phyloP scores from a whole-genome alignment of 108 stramenopile species.

The Nannochloropsis granulata region DNA sequence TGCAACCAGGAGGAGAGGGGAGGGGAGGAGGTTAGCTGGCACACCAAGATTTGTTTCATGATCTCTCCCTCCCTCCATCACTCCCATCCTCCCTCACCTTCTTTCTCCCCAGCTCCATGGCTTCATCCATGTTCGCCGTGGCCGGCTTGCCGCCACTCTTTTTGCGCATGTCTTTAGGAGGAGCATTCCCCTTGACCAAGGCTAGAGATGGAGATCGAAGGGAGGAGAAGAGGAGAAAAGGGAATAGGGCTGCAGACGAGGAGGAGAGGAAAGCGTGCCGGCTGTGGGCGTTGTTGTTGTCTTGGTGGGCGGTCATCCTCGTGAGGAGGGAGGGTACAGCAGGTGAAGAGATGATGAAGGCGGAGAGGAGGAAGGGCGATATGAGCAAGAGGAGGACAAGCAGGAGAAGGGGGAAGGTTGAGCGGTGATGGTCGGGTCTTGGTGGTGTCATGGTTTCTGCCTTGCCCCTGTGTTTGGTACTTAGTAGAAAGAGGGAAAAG shows the following conservation, averaged over 20 bases:
- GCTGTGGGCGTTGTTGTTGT: neutral
- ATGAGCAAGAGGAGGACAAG: neutral
- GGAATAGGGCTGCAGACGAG: neutral
- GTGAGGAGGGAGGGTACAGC: neutral
- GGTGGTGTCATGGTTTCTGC: too few species aligned
- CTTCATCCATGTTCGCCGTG: neutral
- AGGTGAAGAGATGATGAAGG: neutral
- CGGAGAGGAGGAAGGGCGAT: neutral
- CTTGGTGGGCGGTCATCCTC: neutral
- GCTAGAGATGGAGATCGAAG: neutral
- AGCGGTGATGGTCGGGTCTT: neutral
- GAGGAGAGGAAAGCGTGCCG: neutral
- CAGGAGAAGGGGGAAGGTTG: neutral
- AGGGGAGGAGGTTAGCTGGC: neutral
- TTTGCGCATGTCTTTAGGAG: neutral
- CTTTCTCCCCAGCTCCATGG: neutral
- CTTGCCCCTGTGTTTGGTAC: too few species aligned
- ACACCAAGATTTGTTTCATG: too few species aligned
- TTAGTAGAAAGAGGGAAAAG: too few species aligned
- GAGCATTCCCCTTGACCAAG: neutral
- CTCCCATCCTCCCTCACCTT: neutral
- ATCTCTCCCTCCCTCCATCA: neutral
- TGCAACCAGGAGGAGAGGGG: neutral
- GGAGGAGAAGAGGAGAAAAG: neutral
- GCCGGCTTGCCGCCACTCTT: neutral